phyloP scores from a whole-genome alignment of 2,329 filamentous ascomycete genomes.

The Beauveria brongniartii region DNA sequence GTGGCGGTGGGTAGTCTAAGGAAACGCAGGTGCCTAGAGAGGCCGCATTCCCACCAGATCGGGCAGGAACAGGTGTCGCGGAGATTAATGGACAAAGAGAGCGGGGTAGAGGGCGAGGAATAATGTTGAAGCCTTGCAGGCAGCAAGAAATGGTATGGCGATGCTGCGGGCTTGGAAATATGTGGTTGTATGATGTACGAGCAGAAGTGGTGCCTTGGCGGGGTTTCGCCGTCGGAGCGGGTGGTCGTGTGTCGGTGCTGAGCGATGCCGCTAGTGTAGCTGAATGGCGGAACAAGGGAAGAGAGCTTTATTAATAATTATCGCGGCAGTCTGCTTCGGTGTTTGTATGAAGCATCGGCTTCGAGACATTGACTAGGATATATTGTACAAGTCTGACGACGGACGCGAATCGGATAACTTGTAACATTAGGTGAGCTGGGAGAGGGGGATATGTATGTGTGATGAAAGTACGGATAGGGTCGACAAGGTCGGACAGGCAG shows the following conservation, averaged over 20 bases:
- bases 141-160: neutral
- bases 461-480: no score
- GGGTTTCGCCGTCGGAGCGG: constrained; percentile 1
- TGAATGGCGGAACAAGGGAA: neutral
- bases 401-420: no score
- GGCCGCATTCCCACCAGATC: constrained; percentile 8
- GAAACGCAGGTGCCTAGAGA: constrained; percentile 1
- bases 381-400: no score
- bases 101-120: neutral
- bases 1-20: neutral
- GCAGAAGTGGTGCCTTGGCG: neutral
- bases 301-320: no score
- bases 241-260: neutral
- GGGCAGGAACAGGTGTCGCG: neutral
- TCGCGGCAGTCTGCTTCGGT: no score
- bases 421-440: no score
- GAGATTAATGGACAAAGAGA: constrained; percentile 1
- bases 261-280: neutral
- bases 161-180: neutral
- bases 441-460: neutral
- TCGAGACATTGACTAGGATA: no score
- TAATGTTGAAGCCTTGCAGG: constrained; percentile 10
- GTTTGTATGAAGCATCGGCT: no score
- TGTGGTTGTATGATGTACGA: neutral
- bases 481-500: neutral